Base-by-base conservation (phyloP, 169 alveolate species). In the Hepatocystis sp. region DNA sequence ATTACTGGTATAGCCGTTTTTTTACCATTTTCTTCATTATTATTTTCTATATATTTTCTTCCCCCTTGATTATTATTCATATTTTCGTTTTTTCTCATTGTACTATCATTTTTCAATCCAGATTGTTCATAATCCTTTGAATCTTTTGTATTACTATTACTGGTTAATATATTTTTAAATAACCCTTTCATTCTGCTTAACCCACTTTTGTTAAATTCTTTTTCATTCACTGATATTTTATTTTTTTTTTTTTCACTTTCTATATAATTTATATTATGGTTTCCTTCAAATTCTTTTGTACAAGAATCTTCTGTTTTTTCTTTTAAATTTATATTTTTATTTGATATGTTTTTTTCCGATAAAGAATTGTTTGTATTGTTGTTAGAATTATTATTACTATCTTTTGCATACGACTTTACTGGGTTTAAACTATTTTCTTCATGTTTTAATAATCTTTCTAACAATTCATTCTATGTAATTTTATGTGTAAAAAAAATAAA, bases 371-470 rank as follows among this genome's bases (percentile, higher is more conserved):
- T 44, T 23, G 49, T 58, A 7, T 64, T 49, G 17, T 56, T 52
- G 30, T 55, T 52, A 2, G 61, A 52, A 58, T 71, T 56, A 15
- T 71, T 56, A 32, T 21, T 8, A 10, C 53, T 60, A 58, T 56
- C 56, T 47, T 58, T 13, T 51, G 23, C 19, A 40, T 71, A 44
- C 21, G 67, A 42, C 3, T 23, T 49, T 2, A 51, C n/a, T 23
- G 23, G 36, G 8, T 28, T 8, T 23, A 52, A 39, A 19, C 17
- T 53, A 19, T 56, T 60, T 51, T 71, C 55, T 58, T 71, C 86
- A 58, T 71, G 47, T 42, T 71, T 71, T 58, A 71, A 36, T 30
- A 71, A 52, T 13, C 86, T 60, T 28, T 71, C 86, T 58, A 71
- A 51, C 21, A 71, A 64, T 63, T 71, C 86, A 34, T 71, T 71